Conservation (phyloP, 345 rosid genomes). For the Kernera saxatilis region DNA sequence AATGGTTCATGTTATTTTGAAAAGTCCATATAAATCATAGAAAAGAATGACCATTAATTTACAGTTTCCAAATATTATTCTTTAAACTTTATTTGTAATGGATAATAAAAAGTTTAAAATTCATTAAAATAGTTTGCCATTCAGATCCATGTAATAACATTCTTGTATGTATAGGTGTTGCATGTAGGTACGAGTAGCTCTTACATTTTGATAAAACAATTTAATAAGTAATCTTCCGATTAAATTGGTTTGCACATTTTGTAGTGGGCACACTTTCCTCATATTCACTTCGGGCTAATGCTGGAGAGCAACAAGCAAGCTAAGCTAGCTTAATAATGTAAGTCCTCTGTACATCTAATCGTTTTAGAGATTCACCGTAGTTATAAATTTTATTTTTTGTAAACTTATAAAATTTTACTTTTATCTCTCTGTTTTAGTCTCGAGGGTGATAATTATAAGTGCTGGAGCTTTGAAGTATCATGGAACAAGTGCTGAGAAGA, state of each 20-base stretch:
- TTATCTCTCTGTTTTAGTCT: background rate
- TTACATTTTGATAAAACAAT: background rate
- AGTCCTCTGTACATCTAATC: conserved; percentile 15
- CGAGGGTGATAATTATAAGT: background rate
- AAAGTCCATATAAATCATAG: background rate
- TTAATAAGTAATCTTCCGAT: background rate
- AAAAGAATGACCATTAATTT: background rate
- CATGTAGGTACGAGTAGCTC: background rate
- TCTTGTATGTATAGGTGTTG: background rate
- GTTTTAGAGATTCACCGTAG: background rate
- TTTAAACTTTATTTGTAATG: background rate
- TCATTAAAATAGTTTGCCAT: background rate
- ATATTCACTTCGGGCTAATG: conserved; percentile 82
- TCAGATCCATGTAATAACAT: background rate
- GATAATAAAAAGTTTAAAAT: background rate
- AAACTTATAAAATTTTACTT: background rate
- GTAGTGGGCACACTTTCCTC: conserved; percentile 98
- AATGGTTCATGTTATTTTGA: background rate
- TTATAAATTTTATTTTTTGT: background rate
- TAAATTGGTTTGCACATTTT: conserved; percentile 2
- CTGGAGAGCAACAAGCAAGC: conserved; percentile 68
- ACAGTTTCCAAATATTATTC: background rate
- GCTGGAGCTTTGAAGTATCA: conserved; percentile 15
- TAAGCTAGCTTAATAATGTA: conserved; percentile 44
- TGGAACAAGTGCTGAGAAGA: conserved; percentile 5